Base-by-base conservation (phyloP, 352 stramenopile species). In the Phytopythium litorale region DNA sequence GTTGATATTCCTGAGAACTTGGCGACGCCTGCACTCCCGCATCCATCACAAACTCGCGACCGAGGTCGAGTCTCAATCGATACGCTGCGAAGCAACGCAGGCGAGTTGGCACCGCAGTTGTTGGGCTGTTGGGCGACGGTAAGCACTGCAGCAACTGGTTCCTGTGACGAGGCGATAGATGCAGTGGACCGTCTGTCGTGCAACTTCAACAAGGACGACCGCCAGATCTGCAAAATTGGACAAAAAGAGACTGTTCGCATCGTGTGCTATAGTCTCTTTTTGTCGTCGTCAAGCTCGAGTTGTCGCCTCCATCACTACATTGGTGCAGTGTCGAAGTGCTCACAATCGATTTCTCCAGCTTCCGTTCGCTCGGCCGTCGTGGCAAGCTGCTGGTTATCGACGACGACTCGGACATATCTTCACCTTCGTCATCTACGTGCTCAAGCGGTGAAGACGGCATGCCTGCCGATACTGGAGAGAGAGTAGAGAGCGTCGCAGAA, bases 61-160 rank as follows among this genome's bases (percentile, higher is more conserved):
- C 28, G 28, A 32, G 28, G 28, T 7, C 28, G 28, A 32, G 28
- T 32, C 28, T 32, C 28, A 32, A 32, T 7, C 28, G 28, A 32
- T 32, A 32, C 28, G 28, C 28, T 32, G 28, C 28, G 5, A 4
- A 32, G 28, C 28, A 32, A 32, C 28, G 7, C 28, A 4, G 28
- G 28, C 28, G 28, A 32, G 28, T 4, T 32, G 28, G 28, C 28
- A 4, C 5, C 28, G 3, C 28, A 32, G 28, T 73, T 48, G 56
- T 67, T 15, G 64, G 73, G 12, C 38, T 54, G 55, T 73, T 66
- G n/a, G 70, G 75, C 49, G 66, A 81, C 15, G 64, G 66, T 8
- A 60, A 55, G 49, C 49, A 40, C 13, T 23, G 79, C 59, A 67
- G 73, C 50, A 83, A 70, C 32, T 73, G 78, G 11, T 82, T 80